A percentile compares a stretch with the other conserved stretches of the same genome.
Conservation (phyloP, 2,329 filamentous ascomycete species). For the Claviceps sp. region DNA sequence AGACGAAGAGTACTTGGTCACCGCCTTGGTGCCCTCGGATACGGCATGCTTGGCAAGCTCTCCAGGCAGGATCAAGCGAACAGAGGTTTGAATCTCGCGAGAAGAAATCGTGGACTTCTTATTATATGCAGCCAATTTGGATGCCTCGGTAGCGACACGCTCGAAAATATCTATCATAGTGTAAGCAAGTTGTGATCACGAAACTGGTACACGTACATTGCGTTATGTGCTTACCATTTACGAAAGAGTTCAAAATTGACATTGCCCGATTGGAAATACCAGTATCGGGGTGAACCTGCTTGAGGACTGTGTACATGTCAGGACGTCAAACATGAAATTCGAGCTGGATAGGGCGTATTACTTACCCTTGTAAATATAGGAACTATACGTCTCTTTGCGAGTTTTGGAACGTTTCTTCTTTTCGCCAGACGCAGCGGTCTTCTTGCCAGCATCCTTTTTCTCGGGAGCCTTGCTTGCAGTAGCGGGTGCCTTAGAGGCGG, state of each 20-base stretch:
- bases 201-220: no score
- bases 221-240: conserved; percentile 60
- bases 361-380: conserved; percentile 98
- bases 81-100: conserved; percentile 97
- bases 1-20: conserved; percentile 99
- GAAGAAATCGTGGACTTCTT: conserved; percentile 99
- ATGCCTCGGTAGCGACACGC: conserved; percentile 95
- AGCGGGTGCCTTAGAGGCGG: conserved; percentile 88
- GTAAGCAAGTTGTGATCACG: no score
- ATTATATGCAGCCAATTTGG: conserved; percentile 99
- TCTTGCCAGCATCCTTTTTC: conserved; percentile 99
- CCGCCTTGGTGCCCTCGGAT: conserved; percentile 98
- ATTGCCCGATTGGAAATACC: conserved; percentile 99
- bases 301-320: conserved; percentile 57
- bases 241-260: conserved; percentile 99
- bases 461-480: conserved; percentile 58
- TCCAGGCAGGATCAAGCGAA: conserved; percentile 93
- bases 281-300: conserved; percentile 99
- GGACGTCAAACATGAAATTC: background rate
- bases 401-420: conserved; percentile 99
- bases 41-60: conserved; percentile 99
- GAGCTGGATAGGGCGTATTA: conserved; percentile 11
- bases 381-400: conserved; percentile 99
- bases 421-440: conserved; percentile 88
- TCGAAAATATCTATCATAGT: conserved; percentile 76